Base-by-base conservation (phyloP, 306 rosid species). In the Quercus aquifolioides region DNA sequence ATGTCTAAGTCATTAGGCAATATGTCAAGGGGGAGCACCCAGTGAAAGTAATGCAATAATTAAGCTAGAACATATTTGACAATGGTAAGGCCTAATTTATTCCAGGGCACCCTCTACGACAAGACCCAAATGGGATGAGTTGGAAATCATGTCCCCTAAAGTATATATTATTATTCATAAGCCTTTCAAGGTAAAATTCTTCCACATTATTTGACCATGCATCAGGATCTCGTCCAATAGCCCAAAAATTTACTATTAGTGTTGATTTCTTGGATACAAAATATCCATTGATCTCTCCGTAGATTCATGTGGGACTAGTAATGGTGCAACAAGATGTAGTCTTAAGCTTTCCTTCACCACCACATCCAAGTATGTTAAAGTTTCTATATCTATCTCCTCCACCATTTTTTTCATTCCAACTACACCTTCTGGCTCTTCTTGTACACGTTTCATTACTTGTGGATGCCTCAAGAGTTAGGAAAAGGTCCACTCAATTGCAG, bases 101-200 rank as follows among this genome's bases (percentile, higher is more conserved):
- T n/a, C 89, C 83, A 2, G 88, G 85, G 18, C 90, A 87, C 10
- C 85, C 70, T 79, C 89, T 80, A 0, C 89, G 63, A 6, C 89
- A 80, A 1, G 86, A 84, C n/a, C 90, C 89, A 76, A 87, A 90
- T 72, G 91, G 93, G 25, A 87, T 25, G 0, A 89, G 83, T 51
- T 76, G 20, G 21, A 79, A 89, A 7, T 84, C 82, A 5, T 56
- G 41, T n/a, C 85, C 89, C 2, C 33, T 10, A 17, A 87, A 6
- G 4, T 85, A 85, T 2, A 85, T 18, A 4, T 79, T 20, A 20
- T 5, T 72, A 12, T 79, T 3, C 0, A 18, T 46, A 43, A 89
- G 85, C 64, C 93, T 87, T 15, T 87, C 89, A 1, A 85, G 93
- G 73, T 71, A 84, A 54, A 89, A 87, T 15, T 28, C 13, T 1